Evolutionary conservation across 2,329 filamentous ascomycete genomes (phyloP).

Genomic region (Colletotrichum sp.): DNA sequence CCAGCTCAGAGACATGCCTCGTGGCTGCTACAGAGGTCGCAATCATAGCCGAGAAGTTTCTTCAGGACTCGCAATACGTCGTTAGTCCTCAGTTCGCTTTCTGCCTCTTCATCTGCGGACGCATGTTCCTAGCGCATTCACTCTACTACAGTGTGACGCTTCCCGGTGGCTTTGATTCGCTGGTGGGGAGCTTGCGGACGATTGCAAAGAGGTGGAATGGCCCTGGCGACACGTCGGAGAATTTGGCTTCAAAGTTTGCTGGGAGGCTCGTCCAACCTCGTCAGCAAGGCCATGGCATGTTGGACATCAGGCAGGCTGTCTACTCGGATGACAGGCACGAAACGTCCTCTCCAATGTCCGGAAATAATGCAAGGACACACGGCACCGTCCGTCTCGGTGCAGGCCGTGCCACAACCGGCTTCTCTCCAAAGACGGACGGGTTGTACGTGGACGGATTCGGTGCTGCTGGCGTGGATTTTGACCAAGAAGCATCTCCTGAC

Average conservation of each 20-base stretch:
- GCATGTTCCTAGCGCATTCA: constrained; percentile 35
- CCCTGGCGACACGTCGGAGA: constrained; percentile 24
- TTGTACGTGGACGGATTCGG: background rate
- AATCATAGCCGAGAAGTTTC: constrained; percentile 39
- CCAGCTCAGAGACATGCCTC: constrained; percentile 44
- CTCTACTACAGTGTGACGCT: constrained; percentile 33
- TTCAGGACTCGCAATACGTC: constrained; percentile 33
- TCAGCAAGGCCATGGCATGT: constrained; percentile 26
- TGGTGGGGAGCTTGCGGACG: constrained; percentile 35
- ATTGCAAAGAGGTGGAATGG: constrained; percentile 42
- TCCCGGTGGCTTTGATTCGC: constrained; percentile 31
- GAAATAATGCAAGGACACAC: background rate
- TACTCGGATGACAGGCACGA: constrained; percentile 30
- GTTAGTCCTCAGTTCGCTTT: constrained; percentile 40
- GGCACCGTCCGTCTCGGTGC: background rate
- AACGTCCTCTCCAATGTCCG: background rate
- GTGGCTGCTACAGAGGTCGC: constrained; percentile 40
- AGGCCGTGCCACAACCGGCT: background rate
- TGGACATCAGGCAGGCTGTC: constrained; percentile 37
- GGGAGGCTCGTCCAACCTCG: constrained; percentile 28
- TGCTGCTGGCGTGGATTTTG: background rate
- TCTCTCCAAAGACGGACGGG: background rate
- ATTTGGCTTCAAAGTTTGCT: constrained; percentile 39
- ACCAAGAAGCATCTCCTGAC: constrained; percentile 13
- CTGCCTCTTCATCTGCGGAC: constrained; percentile 39